A percentile compares a stretch with the other conserved stretches of the same genome.
Conservation (phyloP, 1,139 yeast genomes). For the Geotrichum restrictum region DNA sequence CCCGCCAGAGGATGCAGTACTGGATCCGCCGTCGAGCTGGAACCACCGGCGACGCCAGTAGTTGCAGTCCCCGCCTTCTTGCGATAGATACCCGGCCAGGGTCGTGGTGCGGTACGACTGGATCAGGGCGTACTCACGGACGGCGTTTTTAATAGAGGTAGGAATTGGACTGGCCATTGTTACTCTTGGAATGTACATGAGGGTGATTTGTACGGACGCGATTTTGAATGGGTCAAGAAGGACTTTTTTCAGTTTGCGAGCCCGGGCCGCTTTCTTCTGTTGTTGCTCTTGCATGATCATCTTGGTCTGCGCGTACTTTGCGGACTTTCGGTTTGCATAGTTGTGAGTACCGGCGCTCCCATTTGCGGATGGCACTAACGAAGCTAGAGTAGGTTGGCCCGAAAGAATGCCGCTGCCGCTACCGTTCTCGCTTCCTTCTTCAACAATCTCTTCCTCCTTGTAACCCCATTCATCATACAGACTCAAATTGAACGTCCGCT, state of each 20-base stretch:
- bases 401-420: neutral
- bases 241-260: constrained; percentile 12
- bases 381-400: constrained; percentile 9
- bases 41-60: constrained; percentile 65
- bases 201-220: constrained; percentile 64
- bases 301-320: constrained; percentile 5
- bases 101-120: constrained; percentile 24
- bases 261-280: neutral
- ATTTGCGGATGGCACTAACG: constrained; percentile 14
- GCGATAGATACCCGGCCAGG: constrained; percentile 57
- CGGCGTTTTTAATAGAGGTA: constrained; percentile 36
- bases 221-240: constrained; percentile 51
- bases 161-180: constrained; percentile 51
- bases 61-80: constrained; percentile 76
- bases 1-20: too few species aligned
- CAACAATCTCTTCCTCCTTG: constrained; percentile 22
- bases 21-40: constrained; percentile 54
- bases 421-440: neutral
- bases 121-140: constrained; percentile 31
- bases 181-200: constrained; percentile 60
- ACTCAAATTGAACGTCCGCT: constrained; percentile 53
- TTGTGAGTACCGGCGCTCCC: constrained; percentile 13
- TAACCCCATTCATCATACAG: constrained; percentile 78
- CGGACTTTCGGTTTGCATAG: constrained; percentile 7
- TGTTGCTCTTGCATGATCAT: too few species aligned